Evolutionary conservation across 495 filamentous ascomycete species (phyloP).

Genomic region (Penicillium chermesinum): DNA sequence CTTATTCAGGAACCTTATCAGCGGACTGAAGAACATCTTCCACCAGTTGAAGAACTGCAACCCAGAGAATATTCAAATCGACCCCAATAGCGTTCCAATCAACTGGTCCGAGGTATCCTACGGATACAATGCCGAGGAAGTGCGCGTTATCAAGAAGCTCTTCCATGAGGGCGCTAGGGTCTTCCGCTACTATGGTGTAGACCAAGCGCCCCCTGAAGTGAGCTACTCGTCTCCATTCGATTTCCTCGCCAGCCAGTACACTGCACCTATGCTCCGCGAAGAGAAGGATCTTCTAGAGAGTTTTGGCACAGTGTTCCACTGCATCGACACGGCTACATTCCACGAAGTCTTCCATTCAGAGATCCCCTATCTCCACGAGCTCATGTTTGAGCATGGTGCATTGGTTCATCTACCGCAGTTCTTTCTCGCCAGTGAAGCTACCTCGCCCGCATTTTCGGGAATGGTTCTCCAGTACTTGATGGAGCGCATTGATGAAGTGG

Average conservation of each 20-base stretch:
- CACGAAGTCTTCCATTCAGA: slow-evolving; percentile 98
- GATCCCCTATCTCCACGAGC: slow-evolving; percentile 92
- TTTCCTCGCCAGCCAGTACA: slow-evolving; percentile 88
- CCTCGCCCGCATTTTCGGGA: slow-evolving; percentile 92
- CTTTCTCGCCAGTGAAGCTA: slow-evolving; percentile 95
- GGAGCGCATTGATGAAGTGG: slow-evolving; percentile 91
- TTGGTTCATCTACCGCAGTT: slow-evolving; percentile 95
- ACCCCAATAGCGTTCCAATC: slow-evolving; percentile 68
- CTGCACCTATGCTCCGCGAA: slow-evolving; percentile 85
- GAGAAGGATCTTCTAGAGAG: slow-evolving; percentile 97
- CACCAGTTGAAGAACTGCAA: slow-evolving; percentile 93
- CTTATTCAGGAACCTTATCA: slow-evolving; percentile 96
- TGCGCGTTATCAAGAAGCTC: slow-evolving; percentile 91
- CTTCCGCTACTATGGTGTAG: slow-evolving; percentile 91
- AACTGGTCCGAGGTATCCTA: slow-evolving; percentile 96
- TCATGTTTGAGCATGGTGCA: slow-evolving; percentile 95
- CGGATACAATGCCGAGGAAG: slow-evolving; percentile 96
- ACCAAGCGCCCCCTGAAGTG: slow-evolving; percentile 69
- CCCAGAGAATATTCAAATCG: slow-evolving; percentile 58
- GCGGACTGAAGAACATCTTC: slow-evolving; percentile 93
- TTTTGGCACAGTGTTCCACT: slow-evolving; percentile 97
- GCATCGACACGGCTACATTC: slow-evolving; percentile 96
- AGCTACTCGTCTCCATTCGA: slow-evolving; percentile 75
- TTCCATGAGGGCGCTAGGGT: slow-evolving; percentile 95
- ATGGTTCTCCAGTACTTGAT: slow-evolving; percentile 97